Percentiles rank a stretch among this genome's conserved stretches.
phyloP scores from a whole-genome alignment of 768 basidiomycete species.

The Pisolithus microcarpus region DNA sequence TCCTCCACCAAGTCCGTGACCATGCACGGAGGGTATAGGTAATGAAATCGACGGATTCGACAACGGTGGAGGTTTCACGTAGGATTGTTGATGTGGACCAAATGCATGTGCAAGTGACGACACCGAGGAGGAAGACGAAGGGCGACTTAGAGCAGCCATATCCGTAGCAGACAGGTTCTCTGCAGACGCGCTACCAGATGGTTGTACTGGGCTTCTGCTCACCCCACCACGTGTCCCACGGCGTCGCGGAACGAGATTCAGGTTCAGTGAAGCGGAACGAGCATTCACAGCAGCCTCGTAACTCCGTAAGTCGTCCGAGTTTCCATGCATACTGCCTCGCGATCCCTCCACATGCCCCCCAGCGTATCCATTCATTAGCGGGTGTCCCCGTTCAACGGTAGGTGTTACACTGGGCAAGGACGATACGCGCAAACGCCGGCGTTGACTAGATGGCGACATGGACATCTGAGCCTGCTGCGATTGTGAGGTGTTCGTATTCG shows the following conservation, averaged over 20 bases:
- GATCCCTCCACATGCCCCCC: constrained; percentile 22
- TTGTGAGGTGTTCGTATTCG: constrained; percentile 5
- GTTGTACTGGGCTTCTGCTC: constrained; percentile 13
- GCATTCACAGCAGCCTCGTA: constrained; percentile 76
- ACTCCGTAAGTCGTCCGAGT: constrained; percentile 55
- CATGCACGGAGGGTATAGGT: constrained; percentile 22
- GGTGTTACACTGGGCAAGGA: constrained; percentile 72
- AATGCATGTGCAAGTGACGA: constrained; percentile 40
- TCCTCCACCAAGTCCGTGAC: background rate
- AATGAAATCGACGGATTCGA: constrained; percentile 27
- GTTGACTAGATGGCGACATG: constrained; percentile 23
- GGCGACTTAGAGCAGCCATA: constrained; percentile 26
- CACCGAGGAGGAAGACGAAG: constrained; percentile 31
- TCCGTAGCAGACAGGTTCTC: constrained; percentile 6
- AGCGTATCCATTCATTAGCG: constrained; percentile 16
- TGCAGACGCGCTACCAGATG: background rate
- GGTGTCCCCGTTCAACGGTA: constrained; percentile 24
- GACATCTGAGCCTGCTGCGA: constrained; percentile 13
- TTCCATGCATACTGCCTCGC: constrained; percentile 38
- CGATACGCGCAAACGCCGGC: constrained; percentile 49
- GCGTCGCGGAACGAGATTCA: constrained; percentile 47
- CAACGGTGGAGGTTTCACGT: constrained; percentile 21
- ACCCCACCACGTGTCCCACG: constrained; percentile 17
- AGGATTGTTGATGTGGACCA: constrained; percentile 16
- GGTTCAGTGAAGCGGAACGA: constrained; percentile 50